A percentile compares a stretch with the other conserved stretches of the same genome.
phyloP scores from a whole-genome alignment of 495 filamentous ascomycete genomes.

The Podospora tetraspora region DNA sequence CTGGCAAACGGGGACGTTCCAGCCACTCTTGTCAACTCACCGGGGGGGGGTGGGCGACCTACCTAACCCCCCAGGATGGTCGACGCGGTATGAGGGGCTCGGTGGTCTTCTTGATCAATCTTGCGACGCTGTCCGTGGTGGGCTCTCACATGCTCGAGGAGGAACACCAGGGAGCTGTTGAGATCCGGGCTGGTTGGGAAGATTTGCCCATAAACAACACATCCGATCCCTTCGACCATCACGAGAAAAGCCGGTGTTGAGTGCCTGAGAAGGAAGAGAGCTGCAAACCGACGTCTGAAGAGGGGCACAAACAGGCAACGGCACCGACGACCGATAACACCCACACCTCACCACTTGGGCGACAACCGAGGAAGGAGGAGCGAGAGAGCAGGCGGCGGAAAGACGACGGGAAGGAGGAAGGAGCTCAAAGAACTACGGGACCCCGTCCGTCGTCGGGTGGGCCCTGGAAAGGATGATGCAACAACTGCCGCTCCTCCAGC shows the following conservation, averaged over 20 bases:
- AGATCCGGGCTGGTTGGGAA: background rate
- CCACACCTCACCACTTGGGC: background rate
- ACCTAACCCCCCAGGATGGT: background rate
- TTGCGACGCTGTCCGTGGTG: background rate
- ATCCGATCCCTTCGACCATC: background rate
- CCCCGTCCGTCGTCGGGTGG: background rate
- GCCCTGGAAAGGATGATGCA: constrained; percentile 13
- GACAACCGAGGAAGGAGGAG: background rate
- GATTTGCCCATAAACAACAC: background rate
- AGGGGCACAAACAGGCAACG: background rate
- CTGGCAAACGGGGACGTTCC: background rate
- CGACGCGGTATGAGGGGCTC: background rate
- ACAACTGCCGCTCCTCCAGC: constrained; percentile 19
- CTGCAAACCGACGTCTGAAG: background rate
- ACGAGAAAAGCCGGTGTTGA: background rate
- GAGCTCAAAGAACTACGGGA: background rate
- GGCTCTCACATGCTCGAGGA: background rate
- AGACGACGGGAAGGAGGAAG: background rate
- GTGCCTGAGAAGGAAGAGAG: background rate
- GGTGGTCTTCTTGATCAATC: background rate
- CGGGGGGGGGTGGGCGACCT: background rate
- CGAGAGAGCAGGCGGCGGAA: background rate
- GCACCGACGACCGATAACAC: background rate
- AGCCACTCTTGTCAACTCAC: background rate
- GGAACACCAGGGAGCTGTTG: background rate